Conservation (phyloP, 768 basidiomycete species). For the Auricularia cornea region DNA sequence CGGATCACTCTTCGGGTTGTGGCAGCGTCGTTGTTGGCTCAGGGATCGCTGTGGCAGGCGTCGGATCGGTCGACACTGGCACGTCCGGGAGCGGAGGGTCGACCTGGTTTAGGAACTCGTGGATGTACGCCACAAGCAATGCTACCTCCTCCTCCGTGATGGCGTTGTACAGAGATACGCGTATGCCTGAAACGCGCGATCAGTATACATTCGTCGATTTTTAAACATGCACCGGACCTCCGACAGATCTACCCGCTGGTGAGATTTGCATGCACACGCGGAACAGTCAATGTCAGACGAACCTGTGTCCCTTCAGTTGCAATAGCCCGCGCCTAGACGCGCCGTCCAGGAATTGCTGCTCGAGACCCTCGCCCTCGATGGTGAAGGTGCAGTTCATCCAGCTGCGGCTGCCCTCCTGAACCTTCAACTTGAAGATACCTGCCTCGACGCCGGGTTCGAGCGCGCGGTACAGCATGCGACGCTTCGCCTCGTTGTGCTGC, state of each 20-base stretch:
- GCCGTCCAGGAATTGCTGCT: conserved; percentile 63
- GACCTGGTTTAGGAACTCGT: conserved; percentile 34
- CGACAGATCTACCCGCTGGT: conserved; percentile 38
- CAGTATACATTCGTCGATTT: neutral
- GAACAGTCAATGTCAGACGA: conserved; percentile 26
- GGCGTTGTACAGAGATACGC: conserved; percentile 85
- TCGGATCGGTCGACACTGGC: neutral
- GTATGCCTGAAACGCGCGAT: conserved; percentile 42
- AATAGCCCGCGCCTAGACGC: conserved; percentile 76
- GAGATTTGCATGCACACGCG: neutral
- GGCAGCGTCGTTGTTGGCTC: neutral
- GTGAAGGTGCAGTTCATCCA: conserved; percentile 96
- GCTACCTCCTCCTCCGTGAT: conserved; percentile 69
- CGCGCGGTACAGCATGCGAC: conserved; percentile 64
- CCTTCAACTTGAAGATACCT: conserved; percentile 65
- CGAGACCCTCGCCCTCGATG: conserved; percentile 58
- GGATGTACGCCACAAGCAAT: conserved; percentile 49
- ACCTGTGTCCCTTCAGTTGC: conserved; percentile 90
- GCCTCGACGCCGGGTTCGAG: conserved; percentile 61
- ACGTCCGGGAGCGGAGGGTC: neutral
- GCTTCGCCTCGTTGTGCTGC: conserved; percentile 60
- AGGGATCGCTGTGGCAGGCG: neutral
- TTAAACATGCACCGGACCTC: conserved; percentile 27
- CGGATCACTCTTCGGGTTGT: neutral
- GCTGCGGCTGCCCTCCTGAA: conserved; percentile 68